Conservation (phyloP, 2,329 filamentous ascomycete genomes). For the Neopestalotiopsis sp. region DNA sequence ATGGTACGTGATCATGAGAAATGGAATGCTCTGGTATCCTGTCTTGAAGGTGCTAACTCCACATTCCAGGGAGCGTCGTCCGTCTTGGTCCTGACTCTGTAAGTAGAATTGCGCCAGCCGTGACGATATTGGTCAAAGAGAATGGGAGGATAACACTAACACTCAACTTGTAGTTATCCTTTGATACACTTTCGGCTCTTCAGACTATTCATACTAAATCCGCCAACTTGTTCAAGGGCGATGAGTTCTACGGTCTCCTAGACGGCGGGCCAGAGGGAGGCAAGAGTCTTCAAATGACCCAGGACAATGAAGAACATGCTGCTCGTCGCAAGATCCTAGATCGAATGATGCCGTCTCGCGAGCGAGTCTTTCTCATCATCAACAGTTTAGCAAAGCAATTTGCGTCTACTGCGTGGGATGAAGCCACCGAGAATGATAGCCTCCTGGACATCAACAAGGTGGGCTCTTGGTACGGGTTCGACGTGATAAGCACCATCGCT, state of each 20-base stretch:
- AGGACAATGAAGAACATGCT: slow-evolving; percentile 9
- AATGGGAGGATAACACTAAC: neutral
- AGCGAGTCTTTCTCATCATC: slow-evolving; percentile 10
- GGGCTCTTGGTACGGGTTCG: slow-evolving; percentile 16
- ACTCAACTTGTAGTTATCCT: slow-evolving; percentile 12
- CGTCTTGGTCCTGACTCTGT: neutral
- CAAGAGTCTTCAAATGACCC: slow-evolving; percentile 16
- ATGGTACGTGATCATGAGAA: neutral
- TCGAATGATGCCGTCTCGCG: slow-evolving; percentile 15
- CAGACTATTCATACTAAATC: slow-evolving; percentile 16
- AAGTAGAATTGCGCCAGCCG: neutral
- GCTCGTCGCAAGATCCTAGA: slow-evolving; percentile 15
- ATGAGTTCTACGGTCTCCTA: slow-evolving; percentile 19
- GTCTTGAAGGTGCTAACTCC: neutral
- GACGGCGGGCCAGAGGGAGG: slow-evolving; percentile 17
- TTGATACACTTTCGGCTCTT: slow-evolving; percentile 17
- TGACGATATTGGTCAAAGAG: neutral
- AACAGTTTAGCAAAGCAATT: slow-evolving; percentile 7
- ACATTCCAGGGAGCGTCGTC: neutral
- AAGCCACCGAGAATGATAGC: neutral
- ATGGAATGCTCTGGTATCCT: neutral
- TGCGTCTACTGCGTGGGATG: neutral
- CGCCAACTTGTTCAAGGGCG: slow-evolving; percentile 18
- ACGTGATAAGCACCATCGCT: slow-evolving; percentile 14
- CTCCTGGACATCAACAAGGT: slow-evolving; percentile 12